Base-by-base conservation (phyloP, 169 alveolate genomes). In the Haemoproteus tartakovskyi region DNA sequence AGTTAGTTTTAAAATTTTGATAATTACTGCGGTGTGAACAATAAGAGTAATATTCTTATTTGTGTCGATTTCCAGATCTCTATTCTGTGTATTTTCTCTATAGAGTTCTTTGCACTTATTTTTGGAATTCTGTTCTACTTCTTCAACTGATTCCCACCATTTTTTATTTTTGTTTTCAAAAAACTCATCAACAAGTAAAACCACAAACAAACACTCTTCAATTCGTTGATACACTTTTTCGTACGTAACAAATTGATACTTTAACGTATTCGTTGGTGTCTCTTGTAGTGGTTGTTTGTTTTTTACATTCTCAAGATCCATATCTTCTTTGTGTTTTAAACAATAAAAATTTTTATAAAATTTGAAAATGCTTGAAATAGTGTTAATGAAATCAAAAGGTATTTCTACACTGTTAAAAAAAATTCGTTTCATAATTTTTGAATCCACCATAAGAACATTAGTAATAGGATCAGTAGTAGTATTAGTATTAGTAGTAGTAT, bases 171-270 rank as follows among this genome's bases (percentile, higher is more conserved):
- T 14, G 18, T 27, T 12, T 74, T 74, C 78, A 56, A 74, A 43
- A 43, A 9, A 57, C 21, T 74, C 78, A 26, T 74, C 84, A 26
- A 74, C 50, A 8, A 62, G 54, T 56, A 74, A 48, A 26, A 59
- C 27, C 11, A 74, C 22, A 40, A 57, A 74, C 33, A 74, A 74
- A 18, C 84, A 74, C 19, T 74, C 84, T 37, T 74, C 78, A 27
- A 74, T 57, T 74, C 59, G 54, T 24, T 74, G 74, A 45, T 74
- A 74, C n/a, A 74, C 45, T n/a, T 56, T 74, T 30, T 74, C 78
- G n/a, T 45, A 45, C 6, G 62, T 24, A 19, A 43, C 37, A 33
- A 74, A 74, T 18, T 56, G 36, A 50, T 74, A 74, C 24, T 57
- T 74, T n/a, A n/a, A n/a, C n/a, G n/a, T n/a, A n/a, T n/a, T n/a